These are phyloP conservation scores for Phytophthora citricola DNA, from an alignment of 352 stramenopile species.

Conservation along the genomic window DNA sequence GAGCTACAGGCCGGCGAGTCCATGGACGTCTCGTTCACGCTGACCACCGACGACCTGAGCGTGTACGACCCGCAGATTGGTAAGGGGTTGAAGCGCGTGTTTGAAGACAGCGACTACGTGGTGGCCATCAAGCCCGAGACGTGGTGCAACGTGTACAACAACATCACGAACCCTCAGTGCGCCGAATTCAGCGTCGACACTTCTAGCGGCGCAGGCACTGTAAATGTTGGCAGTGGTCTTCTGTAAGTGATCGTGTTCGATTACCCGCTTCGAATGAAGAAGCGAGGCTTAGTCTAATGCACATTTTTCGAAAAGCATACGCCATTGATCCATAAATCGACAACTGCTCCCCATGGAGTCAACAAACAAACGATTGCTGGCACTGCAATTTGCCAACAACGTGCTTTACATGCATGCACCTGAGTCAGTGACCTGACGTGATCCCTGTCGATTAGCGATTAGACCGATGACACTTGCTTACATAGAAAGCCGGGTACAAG, in stretches of 20 bases:
- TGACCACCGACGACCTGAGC: conserved; percentile 56
- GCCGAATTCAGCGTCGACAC: conserved; percentile 48
- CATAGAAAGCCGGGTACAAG: too few relatives aligned
- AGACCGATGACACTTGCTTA: too few relatives aligned
- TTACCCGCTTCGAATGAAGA: conserved; percentile 11
- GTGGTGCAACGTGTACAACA: conserved; percentile 71
- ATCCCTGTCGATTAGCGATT: too few relatives aligned
- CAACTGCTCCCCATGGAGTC: too few relatives aligned
- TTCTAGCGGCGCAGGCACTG: conserved; percentile 23
- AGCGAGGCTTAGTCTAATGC: not conserved
- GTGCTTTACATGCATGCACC: too few relatives aligned
- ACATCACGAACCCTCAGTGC: conserved; percentile 43
- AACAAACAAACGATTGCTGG: too few relatives aligned
- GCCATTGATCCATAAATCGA: too few relatives aligned
- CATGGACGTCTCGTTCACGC: conserved; percentile 40
- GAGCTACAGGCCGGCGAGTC: conserved; percentile 47
- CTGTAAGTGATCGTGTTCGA: not conserved
- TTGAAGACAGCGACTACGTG: conserved; percentile 65
- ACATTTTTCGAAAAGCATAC: too few relatives aligned
- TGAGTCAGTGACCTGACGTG: too few relatives aligned
- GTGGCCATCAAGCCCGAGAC: conserved; percentile 67
- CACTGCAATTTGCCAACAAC: too few relatives aligned
- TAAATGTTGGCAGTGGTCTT: conserved; percentile 14
- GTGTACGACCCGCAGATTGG: conserved; percentile 67
- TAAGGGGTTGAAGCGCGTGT: conserved; percentile 47